Conservation (phyloP, 306 rosid genomes). For the Castanea sativa region DNA sequence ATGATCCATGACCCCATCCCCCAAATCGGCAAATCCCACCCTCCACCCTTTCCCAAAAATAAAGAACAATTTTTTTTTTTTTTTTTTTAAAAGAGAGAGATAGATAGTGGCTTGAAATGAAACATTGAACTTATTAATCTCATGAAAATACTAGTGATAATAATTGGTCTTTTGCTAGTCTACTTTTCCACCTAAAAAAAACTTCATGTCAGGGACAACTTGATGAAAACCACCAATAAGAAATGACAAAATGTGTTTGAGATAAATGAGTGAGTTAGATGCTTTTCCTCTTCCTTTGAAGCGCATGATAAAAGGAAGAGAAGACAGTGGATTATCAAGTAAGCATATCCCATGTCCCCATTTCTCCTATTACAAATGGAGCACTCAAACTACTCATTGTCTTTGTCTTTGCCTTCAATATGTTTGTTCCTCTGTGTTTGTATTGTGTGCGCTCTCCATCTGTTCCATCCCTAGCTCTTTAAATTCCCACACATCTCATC, state of each 20-base stretch:
- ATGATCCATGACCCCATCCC: too few species aligned
- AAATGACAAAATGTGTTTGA: not conserved
- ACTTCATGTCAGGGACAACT: not conserved
- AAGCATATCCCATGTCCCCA: conserved; percentile 40
- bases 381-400: not conserved
- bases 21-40: too few species aligned
- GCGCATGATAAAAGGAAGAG: conserved; percentile 45
- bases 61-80: too few species aligned
- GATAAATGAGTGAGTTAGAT: conserved; percentile 8
- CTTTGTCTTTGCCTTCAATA: not conserved
- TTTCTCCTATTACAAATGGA: conserved; percentile 20
- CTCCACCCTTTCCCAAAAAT: too few species aligned
- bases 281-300: conserved; percentile 29
- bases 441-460: conserved; percentile 8
- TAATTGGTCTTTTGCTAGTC: not conserved
- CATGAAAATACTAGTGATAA: too few species aligned
- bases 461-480: conserved; percentile 17
- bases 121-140: too few species aligned
- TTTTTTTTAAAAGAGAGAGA: too few species aligned
- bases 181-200: not conserved
- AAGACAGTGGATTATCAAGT: conserved; percentile 46
- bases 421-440: conserved; percentile 1
- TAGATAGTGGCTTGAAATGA: too few species aligned
- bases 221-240: conserved; percentile 11
- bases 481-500: not conserved